Base-by-base conservation (phyloP, 495 filamentous ascomycete species). In the Aspergillus cavernicola region DNA sequence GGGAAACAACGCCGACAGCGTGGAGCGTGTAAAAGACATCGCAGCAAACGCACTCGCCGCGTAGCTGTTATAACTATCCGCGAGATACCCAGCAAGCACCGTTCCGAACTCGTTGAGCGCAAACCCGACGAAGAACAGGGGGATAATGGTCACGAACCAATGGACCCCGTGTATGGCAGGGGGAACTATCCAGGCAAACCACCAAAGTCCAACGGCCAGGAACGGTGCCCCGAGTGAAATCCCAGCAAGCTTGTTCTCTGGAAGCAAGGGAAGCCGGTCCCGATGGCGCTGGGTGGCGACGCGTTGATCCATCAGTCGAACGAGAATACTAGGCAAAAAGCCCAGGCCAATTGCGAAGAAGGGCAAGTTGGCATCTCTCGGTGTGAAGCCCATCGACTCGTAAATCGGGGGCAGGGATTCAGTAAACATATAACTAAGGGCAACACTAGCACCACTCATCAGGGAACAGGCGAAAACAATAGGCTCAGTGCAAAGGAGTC, bases 131-230 rank as follows among this genome's bases (percentile, higher is more conserved):
- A 73, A 56, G 6, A 78, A 62, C 3, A 81, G 66, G 0, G 73
- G 64, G 0, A 73, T 35, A 2, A 74, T 68, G 0, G 74, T 66
- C 1, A 72, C 66, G 15, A 72, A 62, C 79, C 79, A 82, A 12
- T 63, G 59, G 9, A 61, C 24, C 0, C 48, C 45, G 13, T 57
- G 47, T 1, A 64, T 51, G 4, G 61, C 50, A 0, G 77, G 76
- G 2, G 79, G 79, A 7, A 79, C 68, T 2, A 75, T 79, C 71
- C 71, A 75, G n/a, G 66, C 74, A 47, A 81, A 79, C 72, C 72
- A 76, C 78, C 76, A 82, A 0, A 76, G 59, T 2, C 66, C 66
- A 24, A 69, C 56, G 12, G 74, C 73, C 16, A 77, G 50, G 26
- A 67, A 58, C 1, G 79, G 79, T 0, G 74, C 72, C 1, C 72